phyloP scores from a whole-genome alignment of 1,284 basidiomycete species.

The Mycena citricolor region DNA sequence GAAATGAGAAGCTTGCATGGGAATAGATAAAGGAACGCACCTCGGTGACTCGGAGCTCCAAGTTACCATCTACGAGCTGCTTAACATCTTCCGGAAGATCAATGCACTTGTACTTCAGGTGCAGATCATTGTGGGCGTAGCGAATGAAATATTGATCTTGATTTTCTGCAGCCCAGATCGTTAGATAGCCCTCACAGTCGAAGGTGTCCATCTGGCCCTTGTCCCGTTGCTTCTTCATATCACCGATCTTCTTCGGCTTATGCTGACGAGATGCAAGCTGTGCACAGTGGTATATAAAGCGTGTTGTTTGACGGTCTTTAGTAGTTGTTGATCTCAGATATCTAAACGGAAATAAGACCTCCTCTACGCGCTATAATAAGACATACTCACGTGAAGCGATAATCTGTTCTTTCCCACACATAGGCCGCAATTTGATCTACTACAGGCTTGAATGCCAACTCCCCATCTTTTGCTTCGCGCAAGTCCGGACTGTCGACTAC shows the following conservation, averaged over 20 bases:
- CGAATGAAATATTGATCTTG: conserved; percentile 1
- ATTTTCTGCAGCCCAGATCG: conserved; percentile 5
- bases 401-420: conserved; percentile 2
- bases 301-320: background rate
- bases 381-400: conserved; percentile 2
- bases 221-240: conserved; percentile 3
- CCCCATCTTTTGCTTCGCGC: too few species aligned
- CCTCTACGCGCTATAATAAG: background rate
- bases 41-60: conserved; percentile 8
- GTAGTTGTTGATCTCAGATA: background rate
- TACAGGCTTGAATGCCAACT: background rate
- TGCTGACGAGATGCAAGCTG: background rate
- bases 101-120: conserved; percentile 14
- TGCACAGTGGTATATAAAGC: conserved; percentile 4
- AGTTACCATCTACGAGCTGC: conserved; percentile 4
- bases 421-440: background rate
- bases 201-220: conserved; percentile 8
- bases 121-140: conserved; percentile 1
- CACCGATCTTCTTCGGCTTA: conserved; percentile 2
- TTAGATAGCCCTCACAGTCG: conserved; percentile 5
- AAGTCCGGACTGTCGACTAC: too few species aligned
- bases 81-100: conserved; percentile 10
- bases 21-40: too few species aligned
- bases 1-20: background rate
- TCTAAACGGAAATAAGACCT: background rate